These are phyloP conservation scores for Leonotis leonurus DNA, from an alignment of 257 asterid genomes.

Conservation along the genomic window DNA sequence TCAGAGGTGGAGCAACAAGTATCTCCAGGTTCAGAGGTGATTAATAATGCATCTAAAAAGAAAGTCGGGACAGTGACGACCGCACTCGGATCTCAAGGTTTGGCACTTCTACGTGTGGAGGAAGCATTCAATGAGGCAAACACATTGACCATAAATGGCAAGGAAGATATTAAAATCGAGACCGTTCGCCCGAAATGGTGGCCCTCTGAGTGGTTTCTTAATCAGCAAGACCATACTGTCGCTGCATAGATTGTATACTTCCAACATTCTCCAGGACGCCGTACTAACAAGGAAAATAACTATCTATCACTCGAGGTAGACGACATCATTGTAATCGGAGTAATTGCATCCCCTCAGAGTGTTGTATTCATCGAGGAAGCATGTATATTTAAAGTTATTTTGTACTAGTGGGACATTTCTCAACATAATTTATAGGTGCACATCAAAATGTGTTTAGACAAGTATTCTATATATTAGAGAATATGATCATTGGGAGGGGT, in stretches of 20 bases:
- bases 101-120: slow-evolving; percentile 62
- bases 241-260: slow-evolving; percentile 34
- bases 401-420: neutral
- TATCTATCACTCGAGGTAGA: neutral
- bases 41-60: slow-evolving; percentile 40
- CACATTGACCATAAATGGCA: slow-evolving; percentile 41
- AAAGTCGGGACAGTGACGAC: slow-evolving; percentile 64
- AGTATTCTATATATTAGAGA: neutral
- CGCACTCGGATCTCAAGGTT: slow-evolving; percentile 66
- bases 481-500: neutral
- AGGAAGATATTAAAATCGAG: slow-evolving; percentile 53
- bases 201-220: slow-evolving; percentile 70
- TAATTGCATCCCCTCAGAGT: neutral
- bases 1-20: slow-evolving; percentile 58
- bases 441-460: neutral
- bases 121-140: slow-evolving; percentile 45
- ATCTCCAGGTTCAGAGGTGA: slow-evolving; percentile 54
- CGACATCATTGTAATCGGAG: neutral
- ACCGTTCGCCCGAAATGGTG: slow-evolving; percentile 74
- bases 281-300: neutral
- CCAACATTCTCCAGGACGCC: no score
- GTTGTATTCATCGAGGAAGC: neutral
- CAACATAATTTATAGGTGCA: neutral
- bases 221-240: slow-evolving; percentile 31
- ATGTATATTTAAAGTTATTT: neutral